Evolutionary conservation across 2,329 filamentous ascomycete species (phyloP).

Genomic region (Cladosporium velox): DNA sequence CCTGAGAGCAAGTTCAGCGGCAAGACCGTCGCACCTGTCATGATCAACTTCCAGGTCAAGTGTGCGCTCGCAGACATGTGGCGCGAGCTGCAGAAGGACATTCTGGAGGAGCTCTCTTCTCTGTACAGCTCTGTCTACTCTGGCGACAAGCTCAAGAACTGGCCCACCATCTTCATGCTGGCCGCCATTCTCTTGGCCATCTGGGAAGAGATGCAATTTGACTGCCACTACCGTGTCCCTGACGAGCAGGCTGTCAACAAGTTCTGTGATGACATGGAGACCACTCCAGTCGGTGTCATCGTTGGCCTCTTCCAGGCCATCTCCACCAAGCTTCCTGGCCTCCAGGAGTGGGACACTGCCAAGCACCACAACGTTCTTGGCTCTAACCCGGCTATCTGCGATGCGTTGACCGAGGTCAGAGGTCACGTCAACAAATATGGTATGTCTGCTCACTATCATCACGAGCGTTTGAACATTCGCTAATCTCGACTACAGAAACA

Average conservation of each 20-base stretch:
- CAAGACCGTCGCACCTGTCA: constrained; percentile 89
- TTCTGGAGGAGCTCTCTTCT: constrained; percentile 86
- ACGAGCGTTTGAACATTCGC: not conserved
- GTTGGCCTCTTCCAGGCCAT: constrained; percentile 97
- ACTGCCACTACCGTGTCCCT: constrained; percentile 92
- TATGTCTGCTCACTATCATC: constrained; percentile 53
- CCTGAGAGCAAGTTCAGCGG: constrained; percentile 84
- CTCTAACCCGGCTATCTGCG: constrained; percentile 89
- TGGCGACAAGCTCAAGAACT: constrained; percentile 96
- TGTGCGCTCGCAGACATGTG: constrained; percentile 96
- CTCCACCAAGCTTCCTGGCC: constrained; percentile 89
- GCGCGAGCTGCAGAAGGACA: constrained; percentile 95
- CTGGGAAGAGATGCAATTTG: constrained; percentile 99
- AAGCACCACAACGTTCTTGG: constrained; percentile 89
- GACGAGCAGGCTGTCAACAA: constrained; percentile 83
- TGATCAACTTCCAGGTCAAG: constrained; percentile 99
- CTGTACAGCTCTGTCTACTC: constrained; percentile 98
- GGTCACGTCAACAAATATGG: constrained; percentile 91
- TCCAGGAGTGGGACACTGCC: constrained; percentile 90
- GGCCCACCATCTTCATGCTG: constrained; percentile 98
- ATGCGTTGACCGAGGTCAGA: constrained; percentile 93
- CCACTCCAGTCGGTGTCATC: constrained; percentile 91
- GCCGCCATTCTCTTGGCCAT: constrained; percentile 89
- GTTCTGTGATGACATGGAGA: constrained; percentile 97
- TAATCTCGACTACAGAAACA: constrained; percentile 61